These are phyloP conservation scores for Elsinoe fawcettii DNA, from an alignment of 2,329 filamentous ascomycete genomes.

Conservation along the genomic window DNA sequence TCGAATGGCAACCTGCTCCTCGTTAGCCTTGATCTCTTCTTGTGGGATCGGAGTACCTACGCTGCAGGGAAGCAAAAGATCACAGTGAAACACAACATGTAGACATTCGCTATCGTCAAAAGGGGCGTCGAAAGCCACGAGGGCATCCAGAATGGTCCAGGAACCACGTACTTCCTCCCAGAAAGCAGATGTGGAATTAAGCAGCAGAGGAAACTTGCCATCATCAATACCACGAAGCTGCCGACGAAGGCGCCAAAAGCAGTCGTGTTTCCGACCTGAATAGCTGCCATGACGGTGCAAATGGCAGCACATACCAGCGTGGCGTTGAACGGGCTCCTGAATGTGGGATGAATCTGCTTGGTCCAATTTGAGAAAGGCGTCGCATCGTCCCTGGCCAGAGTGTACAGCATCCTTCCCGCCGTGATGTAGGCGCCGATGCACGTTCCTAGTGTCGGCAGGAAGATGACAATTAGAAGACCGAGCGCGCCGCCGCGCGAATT, in stretches of 20 bases:
- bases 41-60: slow-evolving; percentile 9
- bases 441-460: slow-evolving; percentile 44
- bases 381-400: slow-evolving; percentile 51
- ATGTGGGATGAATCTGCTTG: slow-evolving; percentile 39
- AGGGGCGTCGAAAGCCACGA: slow-evolving; percentile 43
- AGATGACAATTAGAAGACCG: slow-evolving; percentile 41
- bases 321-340: slow-evolving; percentile 49
- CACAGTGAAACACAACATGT: slow-evolving; percentile 54
- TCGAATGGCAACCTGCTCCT: slow-evolving; percentile 23
- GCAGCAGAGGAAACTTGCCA: slow-evolving; percentile 54
- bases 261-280: slow-evolving; percentile 58
- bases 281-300: slow-evolving; percentile 51
- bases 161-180: slow-evolving; percentile 37
- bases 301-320: slow-evolving; percentile 44
- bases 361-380: slow-evolving; percentile 46
- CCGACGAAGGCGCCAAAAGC: slow-evolving; percentile 62
- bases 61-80: slow-evolving; percentile 53
- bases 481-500: slow-evolving; percentile 34
- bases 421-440: slow-evolving; percentile 53
- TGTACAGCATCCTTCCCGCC: slow-evolving; percentile 56
- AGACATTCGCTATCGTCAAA: slow-evolving; percentile 46
- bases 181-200: slow-evolving; percentile 46
- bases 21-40: neutral
- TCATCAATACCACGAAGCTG: slow-evolving; percentile 49
- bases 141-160: slow-evolving; percentile 53